Evolutionary conservation across 2,329 filamentous ascomycete species (phyloP), one percentile per base, ranked within the genome.

Genomic region (Helicocarpus griseus): DNA sequence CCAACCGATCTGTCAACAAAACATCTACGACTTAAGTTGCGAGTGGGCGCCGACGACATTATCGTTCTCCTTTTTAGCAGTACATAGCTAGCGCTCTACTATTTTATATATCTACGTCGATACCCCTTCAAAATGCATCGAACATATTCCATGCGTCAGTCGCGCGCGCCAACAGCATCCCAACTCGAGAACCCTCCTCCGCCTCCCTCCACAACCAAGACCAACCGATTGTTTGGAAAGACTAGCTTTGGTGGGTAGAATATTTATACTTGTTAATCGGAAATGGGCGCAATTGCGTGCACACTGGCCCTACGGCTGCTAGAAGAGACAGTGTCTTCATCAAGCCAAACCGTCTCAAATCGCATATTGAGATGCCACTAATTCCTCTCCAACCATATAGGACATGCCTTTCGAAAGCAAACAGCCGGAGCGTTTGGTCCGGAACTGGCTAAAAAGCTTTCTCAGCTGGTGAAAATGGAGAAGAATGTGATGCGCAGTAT

Each of bases 401-500:
- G 84, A 65, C 81, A 87, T 77, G 80, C 77, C 39, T 76, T 77
- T 63, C 72, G 75, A 54, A 76, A 76, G 61, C 69, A 72, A 43
- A 67, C 75, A 48, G 74, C 75, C 22, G 75, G 75, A 36, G 73
- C 75, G 54, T 77, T 77, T 63, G 82, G 82, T 33, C 82, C 90
- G 53, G 93, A 98, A 64, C 83, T 98, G 53, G 86, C 93, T 53
- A 96, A 95, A 81, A 98, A 98, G 80, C 84, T 98, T 56, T 89
- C 90, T 38, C 88, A 95, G 75, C 81, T 98, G 49, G 93, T 98
- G 57, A 98, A 98, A 82, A 98, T 98, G 93, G 93, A 98, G 77
- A 98, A 98, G 83, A 97, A 98, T 68, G 88, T 96, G 52, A 98
- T 98, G 93, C 89, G 93, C 71, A 96, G 89, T 69, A 84, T 97